Evolutionary conservation across 2,329 filamentous ascomycete species (phyloP), one percentile per base, ranked within the genome.

Genomic region (Cordyceps farinosa): DNA sequence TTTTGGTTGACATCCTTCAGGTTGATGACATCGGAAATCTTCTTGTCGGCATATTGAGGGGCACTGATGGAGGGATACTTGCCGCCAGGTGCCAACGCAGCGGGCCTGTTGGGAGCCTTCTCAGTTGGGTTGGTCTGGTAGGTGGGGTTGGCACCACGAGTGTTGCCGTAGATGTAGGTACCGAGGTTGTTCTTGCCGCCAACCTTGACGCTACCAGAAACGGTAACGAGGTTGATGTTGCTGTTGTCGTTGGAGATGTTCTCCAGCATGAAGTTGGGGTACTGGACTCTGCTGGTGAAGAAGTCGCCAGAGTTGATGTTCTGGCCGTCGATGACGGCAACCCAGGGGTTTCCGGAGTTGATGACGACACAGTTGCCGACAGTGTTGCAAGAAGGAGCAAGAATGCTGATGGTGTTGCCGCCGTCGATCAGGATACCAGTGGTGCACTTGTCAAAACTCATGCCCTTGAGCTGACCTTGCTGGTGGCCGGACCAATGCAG

Each of bases 141-240:
- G 62, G 74, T 69, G n/a, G 78, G 77, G 65, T 73, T 70, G 42
- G 71, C 70, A 51, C 72, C 74, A 27, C 78, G 75, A 1, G 77
- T 79, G 67, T 80, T 80, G 60, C 69, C 78, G 62, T 74, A 80
- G 4, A 76, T 73, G 63, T 76, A 78, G 13, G 76, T 78, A 30
- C 76, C 66, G n/a, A 79, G 71, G 64, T 78, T 72, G 44, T 66
- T 69, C 44, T 64, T 48, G 36, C 52, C 60, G 36, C 44, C 60
- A 8, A 62, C 44, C 45, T 57, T 57, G 60, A 34, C 52, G 15
- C 5, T 57, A 2, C 52, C 60, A 9, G 1, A 11, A 22, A 52
- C 62, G 58, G 54, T 64, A 47, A 69, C 65, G 57, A 69, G 61
- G 64, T 67, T 68, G 40, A 45, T 57, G 27, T 59, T 61, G 53